A percentile compares a stretch with the other conserved stretches of the same genome.
Conservation (phyloP, 257 asterid species). For the Orobanche coerulescens region DNA sequence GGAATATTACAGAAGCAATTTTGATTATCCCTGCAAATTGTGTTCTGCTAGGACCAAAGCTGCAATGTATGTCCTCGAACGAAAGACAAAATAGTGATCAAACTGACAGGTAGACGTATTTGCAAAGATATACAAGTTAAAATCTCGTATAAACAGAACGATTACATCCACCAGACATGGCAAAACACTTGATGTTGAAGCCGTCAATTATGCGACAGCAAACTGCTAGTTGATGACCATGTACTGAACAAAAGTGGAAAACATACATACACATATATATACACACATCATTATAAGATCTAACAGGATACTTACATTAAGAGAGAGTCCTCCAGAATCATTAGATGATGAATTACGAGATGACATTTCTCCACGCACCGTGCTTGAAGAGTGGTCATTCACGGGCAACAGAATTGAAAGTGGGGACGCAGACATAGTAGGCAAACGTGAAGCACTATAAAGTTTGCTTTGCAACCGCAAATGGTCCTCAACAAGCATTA, state of each 20-base stretch:
- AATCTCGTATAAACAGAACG: not conserved
- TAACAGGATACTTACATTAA: constrained; percentile 49
- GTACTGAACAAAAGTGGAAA: constrained; percentile 16
- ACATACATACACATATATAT: not conserved
- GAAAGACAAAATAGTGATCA: not conserved
- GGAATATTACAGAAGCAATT: constrained; percentile 17
- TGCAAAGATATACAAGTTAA: constrained; percentile 5
- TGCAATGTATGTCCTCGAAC: constrained; percentile 5
- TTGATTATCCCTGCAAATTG: constrained; percentile 2
- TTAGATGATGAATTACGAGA: constrained; percentile 58
- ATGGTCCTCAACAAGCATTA: constrained; percentile 98
- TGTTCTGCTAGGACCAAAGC: constrained; percentile 17
- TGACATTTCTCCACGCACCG: constrained; percentile 42
- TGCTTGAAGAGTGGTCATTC: constrained; percentile 41
- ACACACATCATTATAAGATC: constrained; percentile 11
- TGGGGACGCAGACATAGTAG: constrained; percentile 57
- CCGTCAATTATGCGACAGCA: constrained; percentile 17
- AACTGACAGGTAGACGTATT: constrained; percentile 6
- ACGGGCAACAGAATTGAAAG: constrained; percentile 49
- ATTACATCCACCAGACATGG: constrained; percentile 14
- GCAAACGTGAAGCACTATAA: constrained; percentile 58
- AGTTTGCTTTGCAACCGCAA: constrained; percentile 89
- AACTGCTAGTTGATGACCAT: constrained; percentile 12
- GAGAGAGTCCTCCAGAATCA: constrained; percentile 67
- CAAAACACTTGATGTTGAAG: constrained; percentile 19